Percentiles rank a stretch among this genome's conserved stretches.
Evolutionary conservation across 1,284 basidiomycete species (phyloP).

Genomic region (Fomes fomentarius): DNA sequence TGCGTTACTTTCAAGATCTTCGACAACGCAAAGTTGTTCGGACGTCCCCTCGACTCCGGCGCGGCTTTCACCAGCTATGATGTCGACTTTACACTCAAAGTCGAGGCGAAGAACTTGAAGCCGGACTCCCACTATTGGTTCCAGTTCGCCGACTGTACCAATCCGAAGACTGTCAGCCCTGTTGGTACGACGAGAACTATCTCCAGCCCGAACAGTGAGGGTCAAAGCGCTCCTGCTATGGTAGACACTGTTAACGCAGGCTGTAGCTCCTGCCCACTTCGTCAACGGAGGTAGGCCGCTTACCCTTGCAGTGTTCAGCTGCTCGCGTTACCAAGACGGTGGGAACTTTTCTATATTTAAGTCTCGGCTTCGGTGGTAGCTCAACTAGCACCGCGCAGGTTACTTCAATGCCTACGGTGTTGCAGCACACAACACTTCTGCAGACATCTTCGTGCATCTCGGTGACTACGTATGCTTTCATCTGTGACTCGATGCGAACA

Average conservation of each 20-base stretch:
- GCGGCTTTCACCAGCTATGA: slow-evolving; percentile 64
- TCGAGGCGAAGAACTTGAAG: slow-evolving; percentile 55
- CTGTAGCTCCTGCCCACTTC: slow-evolving; percentile 46
- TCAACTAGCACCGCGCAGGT: slow-evolving; percentile 36
- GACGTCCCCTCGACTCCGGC: slow-evolving; percentile 47
- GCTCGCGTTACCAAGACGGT: slow-evolving; percentile 58
- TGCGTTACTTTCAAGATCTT: slow-evolving; percentile 59
- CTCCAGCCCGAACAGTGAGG: slow-evolving; percentile 47
- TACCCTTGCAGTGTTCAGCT: slow-evolving; percentile 62
- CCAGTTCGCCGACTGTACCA: slow-evolving; percentile 62
- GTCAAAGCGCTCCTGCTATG: background rate
- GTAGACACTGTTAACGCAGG: background rate
- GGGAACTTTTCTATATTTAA: background rate
- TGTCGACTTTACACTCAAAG: slow-evolving; percentile 69
- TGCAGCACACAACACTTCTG: slow-evolving; percentile 57
- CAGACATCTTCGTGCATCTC: slow-evolving; percentile 65
- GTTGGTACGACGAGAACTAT: slow-evolving; percentile 55
- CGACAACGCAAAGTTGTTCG: slow-evolving; percentile 39
- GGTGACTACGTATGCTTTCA: slow-evolving; percentile 59
- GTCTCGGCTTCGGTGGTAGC: background rate
- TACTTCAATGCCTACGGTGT: slow-evolving; percentile 73
- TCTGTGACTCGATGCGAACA: no score
- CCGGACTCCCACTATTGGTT: slow-evolving; percentile 65
- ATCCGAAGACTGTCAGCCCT: slow-evolving; percentile 47
- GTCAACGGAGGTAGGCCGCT: slow-evolving; percentile 62